These are phyloP conservation scores for Penicillium salamii DNA, from an alignment of 495 filamentous ascomycete species.

Conservation along the genomic window DNA sequence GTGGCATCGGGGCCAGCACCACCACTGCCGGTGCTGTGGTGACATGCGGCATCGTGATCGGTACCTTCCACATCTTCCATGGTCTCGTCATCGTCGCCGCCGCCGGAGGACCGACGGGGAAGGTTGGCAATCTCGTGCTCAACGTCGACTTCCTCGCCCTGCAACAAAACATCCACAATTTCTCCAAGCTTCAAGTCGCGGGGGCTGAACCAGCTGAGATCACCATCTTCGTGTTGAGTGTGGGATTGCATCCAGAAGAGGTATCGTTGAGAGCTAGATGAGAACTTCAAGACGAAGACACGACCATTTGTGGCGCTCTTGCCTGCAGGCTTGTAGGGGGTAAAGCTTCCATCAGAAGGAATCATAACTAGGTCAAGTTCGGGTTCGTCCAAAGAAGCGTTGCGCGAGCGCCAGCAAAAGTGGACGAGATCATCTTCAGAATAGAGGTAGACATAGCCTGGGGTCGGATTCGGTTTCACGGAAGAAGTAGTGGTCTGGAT, in stretches of 20 bases:
- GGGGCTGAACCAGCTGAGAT: constrained; percentile 73
- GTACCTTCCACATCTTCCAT: constrained; percentile 80
- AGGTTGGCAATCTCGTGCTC: constrained; percentile 68
- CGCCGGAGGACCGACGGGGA: constrained; percentile 45
- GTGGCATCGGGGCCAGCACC: constrained; percentile 84
- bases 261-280: constrained; percentile 84
- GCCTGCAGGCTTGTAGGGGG: constrained; percentile 64
- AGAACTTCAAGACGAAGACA: constrained; percentile 91
- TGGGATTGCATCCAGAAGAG: constrained; percentile 96
- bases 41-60: constrained; percentile 53
- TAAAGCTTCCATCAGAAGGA: constrained; percentile 82
- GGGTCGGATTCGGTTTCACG: constrained; percentile 63
- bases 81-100: constrained; percentile 63
- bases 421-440: constrained; percentile 91
- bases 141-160: constrained; percentile 88
- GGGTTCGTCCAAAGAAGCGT: constrained; percentile 59
- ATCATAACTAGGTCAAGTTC: constrained; percentile 87
- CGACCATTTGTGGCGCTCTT: constrained; percentile 77
- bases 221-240: constrained; percentile 69
- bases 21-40: constrained; percentile 61
- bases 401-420: constrained; percentile 89
- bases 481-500: constrained; percentile 56
- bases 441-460: constrained; percentile 93
- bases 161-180: constrained; percentile 77
- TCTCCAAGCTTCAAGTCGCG: constrained; percentile 78